Evolutionary conservation across 2,329 filamentous ascomycete species (phyloP).

Genomic region (Dactylellina leptospora): DNA sequence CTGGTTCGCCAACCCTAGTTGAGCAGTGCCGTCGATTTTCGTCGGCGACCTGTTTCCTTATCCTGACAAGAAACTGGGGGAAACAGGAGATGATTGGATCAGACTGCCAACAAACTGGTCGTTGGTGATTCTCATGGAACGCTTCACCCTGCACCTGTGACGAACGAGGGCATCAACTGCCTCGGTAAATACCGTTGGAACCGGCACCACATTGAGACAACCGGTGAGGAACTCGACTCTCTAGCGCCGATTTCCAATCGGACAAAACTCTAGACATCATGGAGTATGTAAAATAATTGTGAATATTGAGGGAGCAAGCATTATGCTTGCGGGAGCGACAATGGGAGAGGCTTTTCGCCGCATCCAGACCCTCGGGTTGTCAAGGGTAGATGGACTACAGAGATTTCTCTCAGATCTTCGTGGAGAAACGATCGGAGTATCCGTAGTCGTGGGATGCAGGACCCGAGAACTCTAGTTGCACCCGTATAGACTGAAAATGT

Average conservation of each 20-base stretch:
- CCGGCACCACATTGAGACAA: slow-evolving; percentile 47
- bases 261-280: slow-evolving; percentile 11
- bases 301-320: slow-evolving; percentile 28
- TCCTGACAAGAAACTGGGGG: slow-evolving; percentile 12
- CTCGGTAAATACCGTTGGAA: slow-evolving; percentile 54
- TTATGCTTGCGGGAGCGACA: slow-evolving; percentile 26
- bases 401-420: slow-evolving; percentile 8
- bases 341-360: slow-evolving; percentile 37
- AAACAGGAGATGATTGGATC: not conserved
- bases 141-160: slow-evolving; percentile 23
- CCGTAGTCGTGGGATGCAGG: not conserved
- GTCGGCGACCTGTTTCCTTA: slow-evolving; percentile 49
- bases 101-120: slow-evolving; percentile 10
- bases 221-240: slow-evolving; percentile 27
- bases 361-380: slow-evolving; percentile 51
- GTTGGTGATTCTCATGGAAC: not conserved
- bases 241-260: slow-evolving; percentile 38
- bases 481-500: no score
- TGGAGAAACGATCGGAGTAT: not conserved
- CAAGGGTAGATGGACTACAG: slow-evolving; percentile 25
- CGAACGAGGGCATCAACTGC: slow-evolving; percentile 19
- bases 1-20: slow-evolving; percentile 33
- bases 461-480: no score
- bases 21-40: slow-evolving; percentile 36
- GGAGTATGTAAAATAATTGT: slow-evolving; percentile 21